These are phyloP conservation scores for Fraxinus baroniana DNA, from an alignment of 305 asterid genomes.

Conservation along the genomic window DNA sequence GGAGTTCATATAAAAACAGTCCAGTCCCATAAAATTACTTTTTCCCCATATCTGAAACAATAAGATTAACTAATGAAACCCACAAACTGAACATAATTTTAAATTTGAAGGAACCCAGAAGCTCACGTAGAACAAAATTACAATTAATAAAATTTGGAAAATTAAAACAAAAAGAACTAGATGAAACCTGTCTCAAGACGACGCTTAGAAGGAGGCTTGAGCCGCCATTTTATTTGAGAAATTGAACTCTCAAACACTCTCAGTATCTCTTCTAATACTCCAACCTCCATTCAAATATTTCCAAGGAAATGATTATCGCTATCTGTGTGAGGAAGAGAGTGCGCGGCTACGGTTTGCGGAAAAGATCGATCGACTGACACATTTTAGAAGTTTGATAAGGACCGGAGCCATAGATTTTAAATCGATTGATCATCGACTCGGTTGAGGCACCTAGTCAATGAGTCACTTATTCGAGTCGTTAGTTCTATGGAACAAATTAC, in stretches of 20 bases:
- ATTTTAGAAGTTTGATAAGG: too few species aligned
- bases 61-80: not conserved
- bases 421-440: too few species aligned
- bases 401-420: too few species aligned
- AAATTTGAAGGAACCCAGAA: not conserved
- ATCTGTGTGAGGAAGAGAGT: not conserved
- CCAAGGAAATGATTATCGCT: not conserved
- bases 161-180: not conserved
- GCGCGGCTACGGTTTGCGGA: not conserved
- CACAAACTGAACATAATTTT: not conserved
- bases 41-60: not conserved
- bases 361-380: not conserved
- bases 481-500: too few species aligned
- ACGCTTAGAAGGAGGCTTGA: constrained; percentile 61
- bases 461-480: too few species aligned
- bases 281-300: constrained; percentile 40
- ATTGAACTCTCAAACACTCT: constrained; percentile 54
- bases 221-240: constrained; percentile 73
- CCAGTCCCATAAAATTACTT: not conserved
- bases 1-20: not conserved
- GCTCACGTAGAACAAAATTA: not conserved
- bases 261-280: constrained; percentile 39
- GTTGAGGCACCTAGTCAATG: too few species aligned
- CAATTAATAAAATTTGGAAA: not conserved
- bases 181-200: constrained; percentile 72